Evolutionary conservation across 2,329 filamentous ascomycete genomes (phyloP).

Genomic region (Trichoderma koningiopsis): DNA sequence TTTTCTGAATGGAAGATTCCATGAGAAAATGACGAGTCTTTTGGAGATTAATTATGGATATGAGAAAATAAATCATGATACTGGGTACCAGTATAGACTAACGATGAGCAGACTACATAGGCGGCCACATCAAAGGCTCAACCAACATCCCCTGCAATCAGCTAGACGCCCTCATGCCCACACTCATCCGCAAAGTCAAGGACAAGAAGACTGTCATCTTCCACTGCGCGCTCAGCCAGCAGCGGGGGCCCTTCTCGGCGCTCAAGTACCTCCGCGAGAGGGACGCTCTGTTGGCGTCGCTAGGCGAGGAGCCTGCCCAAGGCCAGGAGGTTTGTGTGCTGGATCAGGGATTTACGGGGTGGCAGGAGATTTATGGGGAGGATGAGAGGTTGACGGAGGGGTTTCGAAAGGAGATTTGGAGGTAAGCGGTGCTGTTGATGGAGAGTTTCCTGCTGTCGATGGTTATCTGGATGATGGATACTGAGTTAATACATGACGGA

Average conservation of each 20-base stretch:
- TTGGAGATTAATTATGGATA: not conserved
- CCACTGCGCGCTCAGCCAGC: slow-evolving; percentile 90
- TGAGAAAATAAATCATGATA: not conserved
- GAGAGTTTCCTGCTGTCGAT: not conserved
- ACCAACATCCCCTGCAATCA: slow-evolving; percentile 73
- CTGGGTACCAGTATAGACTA: not conserved
- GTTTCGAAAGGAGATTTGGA: slow-evolving; percentile 85
- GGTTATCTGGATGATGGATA: not conserved
- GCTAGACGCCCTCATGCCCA: slow-evolving; percentile 76
- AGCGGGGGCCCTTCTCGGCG: slow-evolving; percentile 83
- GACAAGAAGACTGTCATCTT: slow-evolving; percentile 86
- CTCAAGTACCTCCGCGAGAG: slow-evolving; percentile 75
- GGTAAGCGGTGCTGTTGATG: slow-evolving; percentile 37
- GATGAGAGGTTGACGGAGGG: slow-evolving; percentile 81
- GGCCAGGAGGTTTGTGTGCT: slow-evolving; percentile 78
- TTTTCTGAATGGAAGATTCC: not conserved
- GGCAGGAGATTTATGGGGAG: slow-evolving; percentile 82
- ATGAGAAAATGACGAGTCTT: not conserved
- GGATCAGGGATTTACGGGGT: slow-evolving; percentile 80
- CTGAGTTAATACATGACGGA: not conserved
- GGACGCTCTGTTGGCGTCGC: slow-evolving; percentile 48
- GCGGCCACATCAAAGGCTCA: slow-evolving; percentile 81
- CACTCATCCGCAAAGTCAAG: slow-evolving; percentile 75
- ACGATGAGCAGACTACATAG: slow-evolving; percentile 70
- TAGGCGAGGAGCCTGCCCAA: slow-evolving; percentile 36